Evolutionary conservation across 306 rosid genomes (phyloP), one percentile per base, ranked within the genome.

Genomic region (Morella rubra): DNA sequence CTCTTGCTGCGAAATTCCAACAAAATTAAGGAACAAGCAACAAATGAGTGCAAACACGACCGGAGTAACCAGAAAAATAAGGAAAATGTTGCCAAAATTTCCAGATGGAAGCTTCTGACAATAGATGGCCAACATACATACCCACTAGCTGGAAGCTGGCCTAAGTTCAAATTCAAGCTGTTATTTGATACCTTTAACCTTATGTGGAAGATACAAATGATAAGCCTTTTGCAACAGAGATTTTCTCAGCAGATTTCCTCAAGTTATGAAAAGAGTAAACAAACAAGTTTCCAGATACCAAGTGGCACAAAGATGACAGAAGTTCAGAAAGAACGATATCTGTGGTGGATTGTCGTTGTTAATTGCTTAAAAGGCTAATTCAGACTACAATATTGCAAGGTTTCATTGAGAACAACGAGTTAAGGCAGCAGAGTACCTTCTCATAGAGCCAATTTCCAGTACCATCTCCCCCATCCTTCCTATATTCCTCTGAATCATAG

Each of bases 401-500:
- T 12, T 24, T 22, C 3, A 73, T 18, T 8, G 5, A 56, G 19
- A 2, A 27, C 44, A 13, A 1, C 1, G 24, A 68, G 15, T 46
- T 27, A 2, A 55, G 3, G 5, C 44, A 46, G 37, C 73, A 69
- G 10, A 5, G 22, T 86, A 95, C 97, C 98, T 89, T 95, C 75
- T 95, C 96, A 84, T 92, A 95, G 44, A 90, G 55, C 97, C 98
- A 95, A 65, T 87, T 80, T 50, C 98, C 98, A 58, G 92, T 87
- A 58, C 97, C 98, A 81, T 92, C 93, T 70, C 94, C 94, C 72
- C 99, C 99, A 82, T 95, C 99, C 76, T 84, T 85, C 50, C 96
- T 89, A 11, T 95, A 95, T 7, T 73, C 58, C 62, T 95, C 96
- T 11, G 97, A 92, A 68, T 95, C 93, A 16, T 95, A 95, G 62